Base-by-base conservation (phyloP, 345 rosid species). In the Lepidium africanum region DNA sequence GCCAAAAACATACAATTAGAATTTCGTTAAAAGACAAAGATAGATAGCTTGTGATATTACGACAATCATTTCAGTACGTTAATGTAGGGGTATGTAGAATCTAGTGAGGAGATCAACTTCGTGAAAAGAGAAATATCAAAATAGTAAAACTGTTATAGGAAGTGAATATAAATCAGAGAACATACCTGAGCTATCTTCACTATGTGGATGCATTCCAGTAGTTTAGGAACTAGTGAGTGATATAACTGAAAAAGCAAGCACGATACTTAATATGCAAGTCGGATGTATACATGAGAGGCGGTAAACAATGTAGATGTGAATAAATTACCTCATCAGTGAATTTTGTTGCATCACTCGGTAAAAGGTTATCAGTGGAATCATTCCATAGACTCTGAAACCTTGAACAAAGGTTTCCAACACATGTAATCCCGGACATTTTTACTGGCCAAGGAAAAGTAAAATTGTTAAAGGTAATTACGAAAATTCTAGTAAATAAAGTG, bases 181-280 rank as follows among this genome's bases (percentile, higher is more conserved):
- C 77, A 58, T 80, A 92, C 98, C 97, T 93, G 98, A 2, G 90
- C 93, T 77, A 93, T 93, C 80, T 88, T 90, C 49, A 93, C 81
- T 9, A 86, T 85, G 76, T 69, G 79, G 58, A 93, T 83, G 78
- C 96, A 85, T 62, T 90, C 92, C 10, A 79, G 67, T 65, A 85
- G 67, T 69, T 80, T 86, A 9, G 96, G 87, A 8, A 86, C 79
- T 14, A 83, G 51, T 11, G 82, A 72, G 65, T 53, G 78, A 68
- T 86, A 85, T 56, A 92, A 57, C 98, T 92, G 89, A 41, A 78
- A 30, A 63, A 32, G 63, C 62, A 77, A 67, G 13, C 38, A 66
- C 43, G 38, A 35, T 15, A 68, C 46, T 73, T 41, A 56, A 74
- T 65, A 41, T 13, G 65, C 35, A 19, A 30, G 61, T 27, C 57